A percentile compares a stretch with the other conserved stretches of the same genome.
phyloP scores from a whole-genome alignment of 2,329 filamentous ascomycete genomes.

The Dissoconium aciculare region DNA sequence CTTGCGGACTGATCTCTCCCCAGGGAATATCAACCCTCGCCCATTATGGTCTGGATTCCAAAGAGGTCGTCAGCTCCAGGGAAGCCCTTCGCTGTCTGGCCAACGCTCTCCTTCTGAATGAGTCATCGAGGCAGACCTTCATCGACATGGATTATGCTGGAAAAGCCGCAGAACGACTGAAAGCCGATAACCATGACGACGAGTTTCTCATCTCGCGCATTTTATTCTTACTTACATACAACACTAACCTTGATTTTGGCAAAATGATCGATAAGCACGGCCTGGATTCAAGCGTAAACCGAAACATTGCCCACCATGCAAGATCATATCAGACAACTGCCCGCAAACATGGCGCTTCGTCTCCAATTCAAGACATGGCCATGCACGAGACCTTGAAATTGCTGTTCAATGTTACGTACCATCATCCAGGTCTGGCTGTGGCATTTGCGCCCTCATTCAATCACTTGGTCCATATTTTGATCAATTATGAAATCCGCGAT shows the following conservation, averaged over 20 bases:
- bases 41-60: conserved; percentile 55
- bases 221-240: conserved; percentile 66
- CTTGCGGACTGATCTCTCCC: background rate
- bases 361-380: conserved; percentile 61
- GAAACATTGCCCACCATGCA: conserved; percentile 54
- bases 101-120: conserved; percentile 62
- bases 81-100: conserved; percentile 71
- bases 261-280: conserved; percentile 50
- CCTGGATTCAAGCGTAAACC: conserved; percentile 50
- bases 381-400: conserved; percentile 74
- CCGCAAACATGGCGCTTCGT: conserved; percentile 9
- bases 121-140: conserved; percentile 54
- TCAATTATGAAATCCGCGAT: conserved; percentile 41
- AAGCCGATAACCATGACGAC: conserved; percentile 58
- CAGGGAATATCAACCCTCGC: conserved; percentile 63
- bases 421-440: conserved; percentile 46
- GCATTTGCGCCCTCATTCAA: conserved; percentile 55
- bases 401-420: conserved; percentile 74
- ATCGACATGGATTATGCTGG: conserved; percentile 53
- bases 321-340: conserved; percentile 31
- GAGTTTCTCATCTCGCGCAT: conserved; percentile 75
- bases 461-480: conserved; percentile 55
- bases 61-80: conserved; percentile 44
- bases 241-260: conserved; percentile 51
- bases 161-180: conserved; percentile 55